A percentile compares a stretch with the other conserved stretches of the same genome.
phyloP scores from a whole-genome alignment of 1,284 basidiomycete genomes.

The Heterobasidion occidentale region DNA sequence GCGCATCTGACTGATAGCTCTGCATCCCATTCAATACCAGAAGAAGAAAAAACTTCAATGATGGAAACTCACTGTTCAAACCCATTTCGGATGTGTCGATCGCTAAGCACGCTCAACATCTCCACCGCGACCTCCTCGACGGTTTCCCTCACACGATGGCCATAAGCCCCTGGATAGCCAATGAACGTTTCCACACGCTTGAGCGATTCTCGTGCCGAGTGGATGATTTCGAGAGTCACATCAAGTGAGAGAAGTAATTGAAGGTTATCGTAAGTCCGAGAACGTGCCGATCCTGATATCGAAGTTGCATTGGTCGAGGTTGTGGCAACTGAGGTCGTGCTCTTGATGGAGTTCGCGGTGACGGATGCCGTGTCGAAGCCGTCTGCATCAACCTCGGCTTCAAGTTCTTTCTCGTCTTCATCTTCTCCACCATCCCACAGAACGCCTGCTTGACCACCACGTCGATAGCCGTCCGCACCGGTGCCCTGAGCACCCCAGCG shows the following conservation, averaged over 20 bases:
- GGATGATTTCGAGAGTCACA: constrained; percentile 86
- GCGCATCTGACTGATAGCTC: constrained; percentile 80
- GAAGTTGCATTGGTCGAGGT: constrained; percentile 10
- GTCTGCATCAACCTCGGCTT: constrained; percentile 14
- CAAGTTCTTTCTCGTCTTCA: constrained; percentile 36
- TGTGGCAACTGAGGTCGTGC: background rate
- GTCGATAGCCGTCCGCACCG: constrained; percentile 12
- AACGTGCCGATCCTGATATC: constrained; percentile 12
- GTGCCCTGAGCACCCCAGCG: constrained; percentile 50
- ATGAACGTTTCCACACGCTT: constrained; percentile 90
- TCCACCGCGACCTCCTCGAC: constrained; percentile 91
- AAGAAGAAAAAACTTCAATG: background rate
- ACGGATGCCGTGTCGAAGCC: constrained; percentile 3
- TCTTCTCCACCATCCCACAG: constrained; percentile 57
- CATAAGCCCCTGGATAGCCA: constrained; percentile 78
- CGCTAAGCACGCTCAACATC: constrained; percentile 71
- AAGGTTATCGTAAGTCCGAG: constrained; percentile 47
- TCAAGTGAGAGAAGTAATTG: constrained; percentile 90
- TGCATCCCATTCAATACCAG: constrained; percentile 21
- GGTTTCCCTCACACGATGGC: constrained; percentile 76
- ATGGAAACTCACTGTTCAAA: constrained; percentile 60
- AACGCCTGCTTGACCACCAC: constrained; percentile 33
- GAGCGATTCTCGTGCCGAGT: constrained; percentile 83
- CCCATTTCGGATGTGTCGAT: constrained; percentile 80
- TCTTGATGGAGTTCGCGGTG: background rate